These are phyloP conservation scores for Auricularia auricula-judae DNA, from an alignment of 768 basidiomycete genomes.

Conservation along the genomic window DNA sequence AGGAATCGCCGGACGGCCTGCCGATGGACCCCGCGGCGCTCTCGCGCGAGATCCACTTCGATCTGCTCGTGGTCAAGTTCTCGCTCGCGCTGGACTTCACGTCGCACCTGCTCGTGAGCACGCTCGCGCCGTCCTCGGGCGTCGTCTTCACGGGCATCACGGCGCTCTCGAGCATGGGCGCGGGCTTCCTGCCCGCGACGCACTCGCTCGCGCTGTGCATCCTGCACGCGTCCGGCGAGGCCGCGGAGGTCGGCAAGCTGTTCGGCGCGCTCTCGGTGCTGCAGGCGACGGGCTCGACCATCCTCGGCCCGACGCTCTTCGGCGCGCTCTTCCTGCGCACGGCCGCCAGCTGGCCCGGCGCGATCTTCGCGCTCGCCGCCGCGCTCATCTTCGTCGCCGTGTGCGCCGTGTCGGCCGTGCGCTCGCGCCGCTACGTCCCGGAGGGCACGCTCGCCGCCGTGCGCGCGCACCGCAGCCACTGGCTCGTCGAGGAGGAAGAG, in stretches of 20 bases:
- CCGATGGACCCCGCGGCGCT: constrained; percentile 29
- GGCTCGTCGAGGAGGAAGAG: neutral
- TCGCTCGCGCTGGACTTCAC: constrained; percentile 60
- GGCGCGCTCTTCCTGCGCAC: constrained; percentile 54
- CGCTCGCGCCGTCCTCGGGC: constrained; percentile 23
- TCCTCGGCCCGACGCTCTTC: constrained; percentile 53
- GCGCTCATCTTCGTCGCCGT: constrained; percentile 43
- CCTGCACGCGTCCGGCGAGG: constrained; percentile 24
- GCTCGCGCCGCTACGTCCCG: constrained; percentile 5
- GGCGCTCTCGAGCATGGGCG: constrained; percentile 51
- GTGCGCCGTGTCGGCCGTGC: constrained; percentile 32
- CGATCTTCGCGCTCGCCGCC: constrained; percentile 54
- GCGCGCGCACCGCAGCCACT: neutral
- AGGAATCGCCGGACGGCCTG: neutral
- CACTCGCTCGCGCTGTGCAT: constrained; percentile 68
- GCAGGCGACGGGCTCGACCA: constrained; percentile 53
- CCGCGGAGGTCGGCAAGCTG: constrained; percentile 44
- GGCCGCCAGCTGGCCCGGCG: constrained; percentile 53
- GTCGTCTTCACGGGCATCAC: constrained; percentile 47
- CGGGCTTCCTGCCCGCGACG: constrained; percentile 55
- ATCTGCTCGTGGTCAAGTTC: constrained; percentile 49
- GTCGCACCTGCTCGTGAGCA: constrained; percentile 50
- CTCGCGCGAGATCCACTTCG: constrained; percentile 53
- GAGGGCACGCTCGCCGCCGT: neutral
- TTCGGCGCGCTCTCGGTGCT: constrained; percentile 66